These are phyloP conservation scores for Priceomyces medius DNA, from an alignment of 805 yeast species.

Conservation along the genomic window DNA sequence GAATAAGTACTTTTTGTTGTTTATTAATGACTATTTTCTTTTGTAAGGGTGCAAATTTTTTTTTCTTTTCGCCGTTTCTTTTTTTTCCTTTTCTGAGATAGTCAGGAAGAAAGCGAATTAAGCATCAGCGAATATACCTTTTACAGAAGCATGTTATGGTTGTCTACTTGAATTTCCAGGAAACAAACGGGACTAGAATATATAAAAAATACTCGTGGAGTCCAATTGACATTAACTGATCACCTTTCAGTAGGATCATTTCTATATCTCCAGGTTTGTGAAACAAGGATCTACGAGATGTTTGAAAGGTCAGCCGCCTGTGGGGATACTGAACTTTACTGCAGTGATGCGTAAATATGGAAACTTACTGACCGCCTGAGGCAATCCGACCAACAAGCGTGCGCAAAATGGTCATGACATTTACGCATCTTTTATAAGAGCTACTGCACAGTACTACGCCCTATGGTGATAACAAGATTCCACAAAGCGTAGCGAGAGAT, in stretches of 20 bases:
- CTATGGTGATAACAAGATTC: no score
- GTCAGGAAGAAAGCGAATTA: background rate
- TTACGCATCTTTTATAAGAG: background rate
- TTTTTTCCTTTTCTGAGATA: slow-evolving; percentile 5
- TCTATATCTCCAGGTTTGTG: background rate
- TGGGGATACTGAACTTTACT: slow-evolving; percentile 2
- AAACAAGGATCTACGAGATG: background rate
- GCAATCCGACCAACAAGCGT: background rate
- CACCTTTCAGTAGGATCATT: background rate
- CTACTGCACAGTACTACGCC: no score
- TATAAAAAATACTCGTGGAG: background rate
- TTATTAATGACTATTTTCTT: slow-evolving; percentile 9
- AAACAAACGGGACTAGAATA: background rate
- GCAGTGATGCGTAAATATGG: slow-evolving; percentile 2
- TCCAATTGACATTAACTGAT: background rate
- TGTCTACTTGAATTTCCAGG: no score
- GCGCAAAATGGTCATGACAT: background rate
- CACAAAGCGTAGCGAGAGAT: no score
- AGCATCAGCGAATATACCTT: background rate
- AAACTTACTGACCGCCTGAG: slow-evolving; percentile 5
- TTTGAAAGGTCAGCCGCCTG: slow-evolving; percentile 2
- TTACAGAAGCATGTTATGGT: no score
- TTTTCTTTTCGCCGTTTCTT: slow-evolving; percentile 9
- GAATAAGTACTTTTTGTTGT: slow-evolving; percentile 8
- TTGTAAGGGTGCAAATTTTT: slow-evolving; percentile 11